phyloP scores from a whole-genome alignment of 2,329 filamentous ascomycete genomes.

The Colletotrichum phormii region DNA sequence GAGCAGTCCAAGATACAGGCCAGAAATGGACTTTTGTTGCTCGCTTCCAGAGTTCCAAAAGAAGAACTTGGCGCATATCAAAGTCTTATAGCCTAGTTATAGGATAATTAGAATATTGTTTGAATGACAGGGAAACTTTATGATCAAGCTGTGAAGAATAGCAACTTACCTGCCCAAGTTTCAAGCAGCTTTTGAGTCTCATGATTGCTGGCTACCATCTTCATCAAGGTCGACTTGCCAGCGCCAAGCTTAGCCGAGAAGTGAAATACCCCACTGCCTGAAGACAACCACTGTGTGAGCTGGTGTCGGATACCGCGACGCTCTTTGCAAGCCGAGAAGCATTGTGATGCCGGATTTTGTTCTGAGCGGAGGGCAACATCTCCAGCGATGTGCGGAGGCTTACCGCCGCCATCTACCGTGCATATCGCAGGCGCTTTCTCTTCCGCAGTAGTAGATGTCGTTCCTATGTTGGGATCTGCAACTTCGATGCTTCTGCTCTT shows the following conservation, averaged over 20 bases:
- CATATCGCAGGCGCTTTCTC: too few species aligned
- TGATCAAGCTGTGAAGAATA: too few species aligned
- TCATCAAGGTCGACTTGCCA: background rate
- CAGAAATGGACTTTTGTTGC: background rate
- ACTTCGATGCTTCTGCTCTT: too few species aligned
- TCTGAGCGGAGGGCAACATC: too few species aligned
- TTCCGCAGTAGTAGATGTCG: background rate
- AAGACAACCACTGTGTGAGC: background rate
- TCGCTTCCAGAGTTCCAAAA: background rate
- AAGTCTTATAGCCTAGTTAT: background rate
- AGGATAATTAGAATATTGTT: too few species aligned
- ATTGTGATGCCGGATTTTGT: background rate
- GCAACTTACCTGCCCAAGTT: background rate
- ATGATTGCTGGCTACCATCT: background rate
- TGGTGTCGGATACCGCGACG: background rate
- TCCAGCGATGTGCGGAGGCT: background rate
- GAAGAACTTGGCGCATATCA: background rate
- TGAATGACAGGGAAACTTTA: too few species aligned
- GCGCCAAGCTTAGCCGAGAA: background rate
- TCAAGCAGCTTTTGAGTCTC: background rate
- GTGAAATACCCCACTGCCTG: background rate
- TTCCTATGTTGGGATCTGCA: too few species aligned
- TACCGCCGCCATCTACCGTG: background rate
- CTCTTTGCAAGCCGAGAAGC: background rate
- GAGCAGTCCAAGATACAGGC: background rate